phyloP scores from a whole-genome alignment of 495 filamentous ascomycete genomes.

The Penicillium arizonense region DNA sequence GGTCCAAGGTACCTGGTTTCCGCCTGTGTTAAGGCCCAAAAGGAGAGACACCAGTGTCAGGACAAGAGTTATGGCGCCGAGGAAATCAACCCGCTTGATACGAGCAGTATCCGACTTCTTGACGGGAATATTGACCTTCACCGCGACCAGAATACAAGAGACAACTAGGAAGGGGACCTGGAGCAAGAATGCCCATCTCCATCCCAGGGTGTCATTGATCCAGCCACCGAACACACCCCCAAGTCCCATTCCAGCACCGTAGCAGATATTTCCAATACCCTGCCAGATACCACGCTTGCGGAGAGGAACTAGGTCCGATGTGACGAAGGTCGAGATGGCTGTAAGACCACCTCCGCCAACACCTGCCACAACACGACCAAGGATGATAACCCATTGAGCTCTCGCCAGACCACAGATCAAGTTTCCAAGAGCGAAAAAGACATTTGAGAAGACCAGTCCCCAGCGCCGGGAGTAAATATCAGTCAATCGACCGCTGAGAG shows the following conservation, averaged over 20 bases:
- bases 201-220: conserved; percentile 76
- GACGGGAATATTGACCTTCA: conserved; percentile 71
- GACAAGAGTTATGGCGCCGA: conserved; percentile 68
- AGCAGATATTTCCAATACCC: conserved; percentile 80
- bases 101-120: conserved; percentile 58
- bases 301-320: conserved; percentile 78
- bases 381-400: conserved; percentile 67
- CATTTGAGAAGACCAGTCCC: conserved; percentile 75
- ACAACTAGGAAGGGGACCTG: conserved; percentile 68
- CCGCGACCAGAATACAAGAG: conserved; percentile 63
- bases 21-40: conserved; percentile 79
- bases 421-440: conserved; percentile 79
- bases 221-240: conserved; percentile 69
- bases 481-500: conserved; percentile 79
- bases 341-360: conserved; percentile 83
- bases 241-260: conserved; percentile 65
- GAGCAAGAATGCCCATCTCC: conserved; percentile 73
- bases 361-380: conserved; percentile 79
- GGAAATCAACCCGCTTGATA: conserved; percentile 80
- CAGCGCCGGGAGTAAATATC: conserved; percentile 83
- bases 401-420: conserved; percentile 80
- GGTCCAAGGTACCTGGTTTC: conserved; percentile 81
- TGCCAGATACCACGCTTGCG: conserved; percentile 81
- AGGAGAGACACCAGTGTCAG: conserved; percentile 70
- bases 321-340: conserved; percentile 80